Conservation (phyloP, 257 asterid genomes). For the Nicotiana tabacum region DNA sequence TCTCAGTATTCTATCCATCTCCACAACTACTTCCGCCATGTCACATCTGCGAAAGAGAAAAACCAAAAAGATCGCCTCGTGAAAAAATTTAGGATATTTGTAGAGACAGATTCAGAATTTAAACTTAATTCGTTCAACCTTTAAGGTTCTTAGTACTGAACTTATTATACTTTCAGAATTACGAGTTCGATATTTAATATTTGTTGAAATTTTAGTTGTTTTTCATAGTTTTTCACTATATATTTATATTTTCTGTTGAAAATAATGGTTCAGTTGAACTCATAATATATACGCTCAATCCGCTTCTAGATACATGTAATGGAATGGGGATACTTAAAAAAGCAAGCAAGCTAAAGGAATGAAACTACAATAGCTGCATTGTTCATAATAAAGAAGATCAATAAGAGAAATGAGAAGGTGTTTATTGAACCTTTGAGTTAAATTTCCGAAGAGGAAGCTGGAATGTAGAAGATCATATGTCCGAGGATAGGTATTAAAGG, state of each 20-base stretch:
- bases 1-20: constrained; percentile 65
- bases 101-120: too few species aligned
- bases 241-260: too few species aligned
- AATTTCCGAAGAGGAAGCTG: constrained; percentile 47
- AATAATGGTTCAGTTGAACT: too few species aligned
- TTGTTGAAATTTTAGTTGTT: too few species aligned
- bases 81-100: neutral
- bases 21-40: constrained; percentile 50
- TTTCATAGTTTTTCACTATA: too few species aligned
- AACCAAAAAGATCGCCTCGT: neutral
- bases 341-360: too few species aligned
- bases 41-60: constrained; percentile 37
- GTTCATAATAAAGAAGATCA: neutral
- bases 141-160: too few species aligned
- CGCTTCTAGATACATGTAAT: too few species aligned
- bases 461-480: constrained; percentile 70
- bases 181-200: too few species aligned
- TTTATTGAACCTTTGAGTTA: constrained; percentile 42
- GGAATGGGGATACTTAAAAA: neutral
- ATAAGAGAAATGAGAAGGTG: neutral
- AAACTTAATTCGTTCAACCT: too few species aligned
- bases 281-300: too few species aligned
- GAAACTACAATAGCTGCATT: neutral
- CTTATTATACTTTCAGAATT: too few species aligned
- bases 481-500: constrained; percentile 69